Evolutionary conservation across 2,329 filamentous ascomycete species (phyloP).

Genomic region (Fusarium camptoceras): DNA sequence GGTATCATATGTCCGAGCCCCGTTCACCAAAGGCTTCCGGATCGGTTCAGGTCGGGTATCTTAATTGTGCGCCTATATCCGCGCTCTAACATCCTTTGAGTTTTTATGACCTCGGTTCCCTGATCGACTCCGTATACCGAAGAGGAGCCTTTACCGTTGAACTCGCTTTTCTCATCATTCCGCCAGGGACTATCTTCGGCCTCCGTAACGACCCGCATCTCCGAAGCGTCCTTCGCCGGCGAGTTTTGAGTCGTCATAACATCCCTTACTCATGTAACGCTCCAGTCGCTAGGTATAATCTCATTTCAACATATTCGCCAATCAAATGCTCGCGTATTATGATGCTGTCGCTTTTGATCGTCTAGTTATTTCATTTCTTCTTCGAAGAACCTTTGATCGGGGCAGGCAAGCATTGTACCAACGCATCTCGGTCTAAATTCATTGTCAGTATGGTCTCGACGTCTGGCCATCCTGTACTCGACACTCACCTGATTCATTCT

Average conservation of each 20-base stretch:
- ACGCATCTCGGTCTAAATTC: slow-evolving; percentile 64
- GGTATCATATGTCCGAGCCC: slow-evolving; percentile 27
- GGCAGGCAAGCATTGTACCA: slow-evolving; percentile 66
- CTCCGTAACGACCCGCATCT: slow-evolving; percentile 16
- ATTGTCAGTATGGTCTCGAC: slow-evolving; percentile 35
- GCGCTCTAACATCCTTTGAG: slow-evolving; percentile 3
- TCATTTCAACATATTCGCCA: slow-evolving; percentile 20
- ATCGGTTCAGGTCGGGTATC: slow-evolving; percentile 11
- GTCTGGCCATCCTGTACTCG: neutral
- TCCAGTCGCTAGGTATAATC: slow-evolving; percentile 32
- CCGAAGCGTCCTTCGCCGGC: slow-evolving; percentile 9
- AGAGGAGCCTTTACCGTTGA: neutral
- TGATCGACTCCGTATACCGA: slow-evolving; percentile 10
- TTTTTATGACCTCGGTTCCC: slow-evolving; percentile 6
- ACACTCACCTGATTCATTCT: slow-evolving; percentile 77
- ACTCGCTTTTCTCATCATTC: slow-evolving; percentile 3
- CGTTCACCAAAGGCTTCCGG: slow-evolving; percentile 7
- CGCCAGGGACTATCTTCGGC: slow-evolving; percentile 23
- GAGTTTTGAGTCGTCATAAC: slow-evolving; percentile 3
- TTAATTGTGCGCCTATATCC: slow-evolving; percentile 12
- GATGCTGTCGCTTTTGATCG: slow-evolving; percentile 9
- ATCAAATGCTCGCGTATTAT: slow-evolving; percentile 16
- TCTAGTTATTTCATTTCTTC: slow-evolving; percentile 46
- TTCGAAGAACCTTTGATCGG: slow-evolving; percentile 62
- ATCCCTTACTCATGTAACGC: slow-evolving; percentile 11